Percentiles rank a stretch among this genome's conserved stretches.
Conservation (phyloP, 305 asterid genomes). For the Salvia sclarea region DNA sequence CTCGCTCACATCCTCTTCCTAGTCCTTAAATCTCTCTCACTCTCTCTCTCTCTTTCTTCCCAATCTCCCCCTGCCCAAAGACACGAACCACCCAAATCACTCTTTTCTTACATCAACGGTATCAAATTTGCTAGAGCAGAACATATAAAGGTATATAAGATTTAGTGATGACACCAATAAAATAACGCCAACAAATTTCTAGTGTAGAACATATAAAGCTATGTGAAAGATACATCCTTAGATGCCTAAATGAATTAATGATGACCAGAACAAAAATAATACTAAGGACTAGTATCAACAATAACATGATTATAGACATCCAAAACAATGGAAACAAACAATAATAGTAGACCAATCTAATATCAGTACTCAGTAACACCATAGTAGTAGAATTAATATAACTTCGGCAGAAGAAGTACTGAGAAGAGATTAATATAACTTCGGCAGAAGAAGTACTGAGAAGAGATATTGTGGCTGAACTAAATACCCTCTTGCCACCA, state of each 20-base stretch:
- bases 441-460: not conserved
- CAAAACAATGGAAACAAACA: not conserved
- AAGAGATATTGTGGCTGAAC: not conserved
- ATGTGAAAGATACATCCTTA: not conserved
- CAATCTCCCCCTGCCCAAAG: not conserved
- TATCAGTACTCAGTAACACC: not conserved
- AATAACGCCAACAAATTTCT: not conserved
- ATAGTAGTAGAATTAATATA: not conserved
- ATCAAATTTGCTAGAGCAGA: constrained; percentile 10
- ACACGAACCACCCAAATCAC: not conserved
- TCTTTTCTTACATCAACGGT: not conserved
- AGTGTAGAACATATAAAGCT: not conserved
- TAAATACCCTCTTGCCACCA: constrained; percentile 83
- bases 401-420: not conserved
- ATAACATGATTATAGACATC: not conserved
- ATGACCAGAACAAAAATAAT: not conserved
- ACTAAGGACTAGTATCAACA: not conserved
- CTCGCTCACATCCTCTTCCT: constrained; percentile 14
- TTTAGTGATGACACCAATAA: not conserved
- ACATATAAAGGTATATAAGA: not conserved
- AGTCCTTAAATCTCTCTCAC: not conserved
- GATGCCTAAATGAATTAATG: not conserved
- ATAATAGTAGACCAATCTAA: not conserved
- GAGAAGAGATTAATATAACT: constrained; percentile 10
- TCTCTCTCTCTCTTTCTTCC: not conserved